Base-by-base conservation (phyloP, 306 rosid genomes). In the Malus fusca region DNA sequence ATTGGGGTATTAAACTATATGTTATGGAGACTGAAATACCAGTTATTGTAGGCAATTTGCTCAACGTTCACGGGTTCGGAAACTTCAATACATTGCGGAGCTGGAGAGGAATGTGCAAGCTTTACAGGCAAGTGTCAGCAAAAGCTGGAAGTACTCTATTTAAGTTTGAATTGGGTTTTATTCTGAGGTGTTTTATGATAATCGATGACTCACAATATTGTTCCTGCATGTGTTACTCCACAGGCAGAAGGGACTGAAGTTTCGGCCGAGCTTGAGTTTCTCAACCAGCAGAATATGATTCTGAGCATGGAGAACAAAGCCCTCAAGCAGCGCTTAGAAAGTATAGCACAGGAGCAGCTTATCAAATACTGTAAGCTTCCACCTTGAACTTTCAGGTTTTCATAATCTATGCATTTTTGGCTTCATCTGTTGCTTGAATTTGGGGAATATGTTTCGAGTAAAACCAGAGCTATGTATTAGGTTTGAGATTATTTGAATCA, bases 51-150 rank as follows among this genome's bases (percentile, higher is more conserved):
- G 99, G 91, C 98, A 96, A 88, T 92, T 92, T 81, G 99, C 99
- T 75, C 99, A 96, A 82, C 97, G 99, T 12, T 96, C 99, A 52
- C 89, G 99, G 76, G 99, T 92, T 63, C 93, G 99, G 56, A 96
- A 96, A 80, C 97, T 92, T 84, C 99, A 96, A 79, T 96, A 92
- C 87, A 96, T 96, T 70, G 97, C 99, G 71, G 99, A 96, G 88
- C 89, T 96, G 81, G 99, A 96, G 85, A 96, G 96, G 81, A 96
- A 90, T 75, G 98, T 96, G 51, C 98, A 96, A 81, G 92, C 88
- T 84, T 85, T 96, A 79, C 98, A 90, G 97, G 99, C 84, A 87
- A 84, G 88, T 79, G 77, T 80, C 70, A n/a, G 76, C 65, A 79
- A 74, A 81, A 43, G 76, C 80, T 73, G 56, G 67, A 78, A 61